Percentiles rank a stretch among this genome's conserved stretches.
Conservation (phyloP, 2,329 filamentous ascomycete species). For the Cladosporium sp. region DNA sequence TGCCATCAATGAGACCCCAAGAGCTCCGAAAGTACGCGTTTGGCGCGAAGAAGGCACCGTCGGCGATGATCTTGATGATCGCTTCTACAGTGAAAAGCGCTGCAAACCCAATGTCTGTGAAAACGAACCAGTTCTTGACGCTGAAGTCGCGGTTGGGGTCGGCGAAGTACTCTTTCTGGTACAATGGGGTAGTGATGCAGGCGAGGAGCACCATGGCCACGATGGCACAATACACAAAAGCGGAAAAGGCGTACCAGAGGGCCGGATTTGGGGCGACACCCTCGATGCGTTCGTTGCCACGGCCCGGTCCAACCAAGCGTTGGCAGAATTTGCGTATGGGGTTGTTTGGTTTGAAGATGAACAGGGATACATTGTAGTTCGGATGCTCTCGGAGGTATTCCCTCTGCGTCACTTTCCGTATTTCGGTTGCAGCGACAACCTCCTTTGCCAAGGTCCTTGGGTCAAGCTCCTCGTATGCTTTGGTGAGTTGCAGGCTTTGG, state of each 20-base stretch:
- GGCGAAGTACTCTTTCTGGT: constrained; percentile 79
- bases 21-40: constrained; percentile 96
- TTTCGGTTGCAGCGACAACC: constrained; percentile 77
- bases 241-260: constrained; percentile 90
- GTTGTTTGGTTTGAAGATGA: constrained; percentile 76
- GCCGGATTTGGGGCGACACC: constrained; percentile 84
- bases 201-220: constrained; percentile 97
- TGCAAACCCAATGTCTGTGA: constrained; percentile 87
- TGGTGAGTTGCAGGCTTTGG: constrained; percentile 67
- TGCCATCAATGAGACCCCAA: constrained; percentile 92
- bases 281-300: constrained; percentile 81
- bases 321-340: constrained; percentile 80
- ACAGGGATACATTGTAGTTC: constrained; percentile 88
- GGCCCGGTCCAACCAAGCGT: constrained; percentile 82
- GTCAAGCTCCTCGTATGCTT: constrained; percentile 73
- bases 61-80: constrained; percentile 86
- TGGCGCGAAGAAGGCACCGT: constrained; percentile 93
- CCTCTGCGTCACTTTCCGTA: constrained; percentile 80
- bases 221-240: constrained; percentile 89
- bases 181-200: constrained; percentile 89
- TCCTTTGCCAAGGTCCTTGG: constrained; percentile 86
- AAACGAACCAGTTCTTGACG: constrained; percentile 88
- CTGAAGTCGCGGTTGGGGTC: constrained; percentile 22
- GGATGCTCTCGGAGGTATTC: constrained; percentile 86
- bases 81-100: constrained; percentile 82